Evolutionary conservation across 2,329 filamentous ascomycete genomes (phyloP).

Genomic region (Metarhizium guizhouense): DNA sequence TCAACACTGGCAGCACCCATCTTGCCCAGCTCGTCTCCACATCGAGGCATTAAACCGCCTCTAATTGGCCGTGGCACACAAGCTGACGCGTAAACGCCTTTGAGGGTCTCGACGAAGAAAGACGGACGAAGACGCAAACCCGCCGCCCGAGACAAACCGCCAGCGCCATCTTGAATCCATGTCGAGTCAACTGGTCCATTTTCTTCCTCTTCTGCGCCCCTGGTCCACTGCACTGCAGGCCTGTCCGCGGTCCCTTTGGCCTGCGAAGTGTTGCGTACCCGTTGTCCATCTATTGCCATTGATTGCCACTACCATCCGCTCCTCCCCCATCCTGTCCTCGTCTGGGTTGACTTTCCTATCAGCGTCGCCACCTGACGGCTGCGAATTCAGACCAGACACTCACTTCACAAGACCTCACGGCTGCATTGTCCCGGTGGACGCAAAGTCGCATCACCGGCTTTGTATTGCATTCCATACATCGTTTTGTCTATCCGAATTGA

Average conservation of each 20-base stretch:
- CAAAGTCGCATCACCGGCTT: neutral
- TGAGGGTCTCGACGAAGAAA: neutral
- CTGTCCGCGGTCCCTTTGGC: neutral
- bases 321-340: neutral
- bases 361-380: conserved; percentile 2
- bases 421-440: neutral
- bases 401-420: neutral
- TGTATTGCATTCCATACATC: neutral
- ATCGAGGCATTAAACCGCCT: neutral
- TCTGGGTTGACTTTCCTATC: neutral
- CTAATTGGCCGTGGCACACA: conserved; percentile 20
- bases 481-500: neutral
- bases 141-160: neutral
- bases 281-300: neutral
- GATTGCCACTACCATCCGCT: neutral
- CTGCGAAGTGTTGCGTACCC: neutral
- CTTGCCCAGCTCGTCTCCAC: conserved; percentile 6
- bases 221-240: neutral
- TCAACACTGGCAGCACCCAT: conserved; percentile 1
- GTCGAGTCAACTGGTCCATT: no score
- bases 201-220: neutral
- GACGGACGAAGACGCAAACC: conserved; percentile 3
- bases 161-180: no score
- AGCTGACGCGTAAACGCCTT: conserved; percentile 30
- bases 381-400: neutral